Conservation (phyloP, 2,329 filamentous ascomycete species). For the Calonectria pseudoturangicola region DNA sequence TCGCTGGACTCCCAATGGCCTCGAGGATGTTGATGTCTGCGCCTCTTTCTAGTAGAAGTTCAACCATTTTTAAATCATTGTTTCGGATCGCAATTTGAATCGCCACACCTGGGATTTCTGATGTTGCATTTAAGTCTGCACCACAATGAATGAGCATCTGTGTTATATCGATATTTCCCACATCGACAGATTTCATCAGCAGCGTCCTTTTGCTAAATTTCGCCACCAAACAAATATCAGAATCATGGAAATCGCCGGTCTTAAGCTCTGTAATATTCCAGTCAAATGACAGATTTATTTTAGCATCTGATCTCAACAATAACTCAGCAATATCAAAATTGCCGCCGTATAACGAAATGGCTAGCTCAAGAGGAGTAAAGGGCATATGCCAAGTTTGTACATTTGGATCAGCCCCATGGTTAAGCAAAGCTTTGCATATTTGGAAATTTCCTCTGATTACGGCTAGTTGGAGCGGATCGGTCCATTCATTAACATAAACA, state of each 20-base stretch:
- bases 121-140: background rate
- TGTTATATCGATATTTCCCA: conserved; percentile 18
- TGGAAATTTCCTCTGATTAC: background rate
- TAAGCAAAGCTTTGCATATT: background rate
- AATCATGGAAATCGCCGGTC: too few relatives aligned
- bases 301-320: background rate
- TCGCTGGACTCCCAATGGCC: background rate
- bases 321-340: background rate
- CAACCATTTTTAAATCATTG: conserved; percentile 8
- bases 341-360: conserved; percentile 11
- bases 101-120: background rate
- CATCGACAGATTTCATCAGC: background rate
- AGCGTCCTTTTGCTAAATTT: too few relatives aligned
- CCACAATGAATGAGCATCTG: conserved; percentile 8
- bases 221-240: too few relatives aligned
- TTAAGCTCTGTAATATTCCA: too few relatives aligned
- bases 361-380: conserved; percentile 23
- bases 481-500: background rate
- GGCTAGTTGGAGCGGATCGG: conserved; percentile 7
- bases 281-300: too few relatives aligned
- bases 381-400: background rate
- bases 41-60: background rate
- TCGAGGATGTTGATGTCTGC: background rate
- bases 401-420: conserved; percentile 1
- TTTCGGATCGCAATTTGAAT: conserved; percentile 19